Conservation (phyloP, 345 rosid species). For the Sonneratia alba region DNA sequence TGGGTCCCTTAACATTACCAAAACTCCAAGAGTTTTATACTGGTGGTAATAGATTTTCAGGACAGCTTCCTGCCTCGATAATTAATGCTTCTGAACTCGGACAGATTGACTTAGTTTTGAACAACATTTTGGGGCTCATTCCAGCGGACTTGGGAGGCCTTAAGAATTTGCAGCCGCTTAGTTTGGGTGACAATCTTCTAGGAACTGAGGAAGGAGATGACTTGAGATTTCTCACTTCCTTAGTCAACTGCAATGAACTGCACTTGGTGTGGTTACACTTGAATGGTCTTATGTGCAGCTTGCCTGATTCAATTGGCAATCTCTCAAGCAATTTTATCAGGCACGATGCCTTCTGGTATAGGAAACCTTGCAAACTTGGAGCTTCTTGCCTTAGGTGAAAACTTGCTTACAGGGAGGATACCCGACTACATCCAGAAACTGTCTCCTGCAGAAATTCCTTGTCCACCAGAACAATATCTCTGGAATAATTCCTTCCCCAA, state of each 20-base stretch:
- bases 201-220: conserved; percentile 9
- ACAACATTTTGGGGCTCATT: neutral
- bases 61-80: neutral
- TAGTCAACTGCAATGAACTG: conserved; percentile 6
- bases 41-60: neutral
- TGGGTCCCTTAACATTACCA: conserved; percentile 7
- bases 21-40: neutral
- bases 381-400: neutral
- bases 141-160: conserved; percentile 11
- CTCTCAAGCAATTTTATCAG: neutral
- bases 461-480: neutral
- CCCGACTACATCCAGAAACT: neutral
- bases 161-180: neutral
- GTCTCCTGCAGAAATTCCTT: neutral
- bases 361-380: conserved; percentile 9
- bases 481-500: conserved; percentile 5
- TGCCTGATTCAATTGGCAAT: conserved; percentile 11
- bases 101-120: neutral
- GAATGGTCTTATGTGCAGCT: neutral
- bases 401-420: neutral
- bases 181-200: conserved; percentile 1
- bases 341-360: conserved; percentile 6
- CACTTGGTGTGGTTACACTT: neutral
- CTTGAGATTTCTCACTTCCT: conserved; percentile 10
- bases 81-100: conserved; percentile 8